phyloP scores from a whole-genome alignment of 371 early-diverging fungal genomes.

The Apophysomyces sp. region DNA sequence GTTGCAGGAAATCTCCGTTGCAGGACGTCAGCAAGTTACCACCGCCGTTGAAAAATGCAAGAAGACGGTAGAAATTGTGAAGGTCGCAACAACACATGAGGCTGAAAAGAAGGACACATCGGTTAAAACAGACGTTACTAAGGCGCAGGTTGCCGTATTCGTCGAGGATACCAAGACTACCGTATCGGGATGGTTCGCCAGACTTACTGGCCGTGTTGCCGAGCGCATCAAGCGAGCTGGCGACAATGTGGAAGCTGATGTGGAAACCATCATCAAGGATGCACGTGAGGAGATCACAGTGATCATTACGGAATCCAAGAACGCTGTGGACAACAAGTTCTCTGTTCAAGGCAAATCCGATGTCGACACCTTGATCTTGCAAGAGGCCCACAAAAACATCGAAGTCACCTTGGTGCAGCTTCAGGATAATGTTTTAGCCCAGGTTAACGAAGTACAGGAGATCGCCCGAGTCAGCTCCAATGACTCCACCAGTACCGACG shows the following conservation, averaged over 20 bases:
- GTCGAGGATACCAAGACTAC: not conserved
- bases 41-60: not conserved
- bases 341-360: not conserved
- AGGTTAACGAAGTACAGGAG: constrained; percentile 24
- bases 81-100: not conserved
- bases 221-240: constrained; percentile 35
- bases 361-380: constrained; percentile 10
- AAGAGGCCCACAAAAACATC: constrained; percentile 26
- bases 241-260: constrained; percentile 20
- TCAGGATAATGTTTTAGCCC: constrained; percentile 16
- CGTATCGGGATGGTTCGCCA: constrained; percentile 4
- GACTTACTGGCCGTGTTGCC: constrained; percentile 16
- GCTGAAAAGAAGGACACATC: not conserved
- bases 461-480: constrained; percentile 8
- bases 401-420: constrained; percentile 18
- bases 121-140: not conserved
- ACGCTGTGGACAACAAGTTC: constrained; percentile 15
- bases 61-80: not conserved
- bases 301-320: constrained; percentile 17
- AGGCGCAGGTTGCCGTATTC: not conserved
- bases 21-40: not conserved
- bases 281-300: constrained; percentile 11
- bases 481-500: constrained; percentile 10
- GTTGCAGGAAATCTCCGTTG: not conserved
- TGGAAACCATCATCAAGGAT: constrained; percentile 25